Conservation (phyloP, 2,329 filamentous ascomycete species). For the Mycosphaerella sp. region DNA sequence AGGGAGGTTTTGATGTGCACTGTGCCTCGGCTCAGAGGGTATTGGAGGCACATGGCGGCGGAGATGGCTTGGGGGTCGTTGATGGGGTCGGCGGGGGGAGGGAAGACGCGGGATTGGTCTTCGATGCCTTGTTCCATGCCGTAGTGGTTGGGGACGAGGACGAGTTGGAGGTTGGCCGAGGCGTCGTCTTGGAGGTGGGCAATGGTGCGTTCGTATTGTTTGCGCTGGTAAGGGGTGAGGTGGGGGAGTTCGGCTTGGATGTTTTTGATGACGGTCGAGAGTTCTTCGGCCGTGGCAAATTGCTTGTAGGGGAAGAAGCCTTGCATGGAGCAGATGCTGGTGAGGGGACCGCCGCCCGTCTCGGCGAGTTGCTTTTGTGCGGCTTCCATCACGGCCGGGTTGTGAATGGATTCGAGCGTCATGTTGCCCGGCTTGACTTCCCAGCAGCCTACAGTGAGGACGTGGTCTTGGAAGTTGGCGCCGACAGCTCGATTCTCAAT, state of each 20-base stretch:
- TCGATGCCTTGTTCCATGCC: constrained; percentile 26
- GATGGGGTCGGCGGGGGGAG: constrained; percentile 18
- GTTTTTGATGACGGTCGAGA: constrained; percentile 29
- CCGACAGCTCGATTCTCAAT: constrained; percentile 44
- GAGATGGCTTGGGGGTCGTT: constrained; percentile 24
- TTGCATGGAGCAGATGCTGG: constrained; percentile 31
- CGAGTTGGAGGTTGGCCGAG: constrained; percentile 36
- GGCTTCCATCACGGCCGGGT: constrained; percentile 30
- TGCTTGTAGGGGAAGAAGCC: constrained; percentile 36
- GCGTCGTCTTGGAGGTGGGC: constrained; percentile 33
- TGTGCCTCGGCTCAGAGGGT: constrained; percentile 29
- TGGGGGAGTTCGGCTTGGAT: constrained; percentile 28
- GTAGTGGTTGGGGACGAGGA: constrained; percentile 32
- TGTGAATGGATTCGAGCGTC: constrained; percentile 29
- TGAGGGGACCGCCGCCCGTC: constrained; percentile 31
- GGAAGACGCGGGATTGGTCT: constrained; percentile 29
- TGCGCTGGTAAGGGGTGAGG: constrained; percentile 31
- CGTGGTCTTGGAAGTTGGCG: constrained; percentile 47
- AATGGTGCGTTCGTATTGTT: constrained; percentile 33
- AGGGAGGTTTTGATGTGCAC: constrained; percentile 30
- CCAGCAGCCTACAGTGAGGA: constrained; percentile 24
- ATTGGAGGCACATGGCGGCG: constrained; percentile 29
- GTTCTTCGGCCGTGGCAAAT: constrained; percentile 32
- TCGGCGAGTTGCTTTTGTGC: constrained; percentile 32
- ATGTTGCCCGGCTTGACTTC: constrained; percentile 27